These are phyloP conservation scores for Colletotrichum lupini DNA, from an alignment of 2,329 filamentous ascomycete genomes.

Conservation along the genomic window DNA sequence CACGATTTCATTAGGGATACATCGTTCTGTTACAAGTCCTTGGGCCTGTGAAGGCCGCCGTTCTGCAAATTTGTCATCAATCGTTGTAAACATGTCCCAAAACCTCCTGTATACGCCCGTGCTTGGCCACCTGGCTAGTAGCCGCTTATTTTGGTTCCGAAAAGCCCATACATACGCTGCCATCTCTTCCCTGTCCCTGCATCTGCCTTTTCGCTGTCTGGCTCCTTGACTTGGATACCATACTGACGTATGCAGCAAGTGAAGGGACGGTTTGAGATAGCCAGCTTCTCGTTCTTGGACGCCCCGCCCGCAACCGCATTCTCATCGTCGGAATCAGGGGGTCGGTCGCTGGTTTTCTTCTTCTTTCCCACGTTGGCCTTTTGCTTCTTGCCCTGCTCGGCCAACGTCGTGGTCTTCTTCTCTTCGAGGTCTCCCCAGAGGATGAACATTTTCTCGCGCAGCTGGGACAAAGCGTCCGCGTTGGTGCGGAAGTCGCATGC, in stretches of 20 bases:
- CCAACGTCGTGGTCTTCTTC: slow-evolving; percentile 58
- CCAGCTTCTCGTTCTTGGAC: slow-evolving; percentile 4
- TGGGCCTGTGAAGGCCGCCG: background rate
- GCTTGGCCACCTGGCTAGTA: background rate
- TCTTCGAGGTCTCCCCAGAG: slow-evolving; percentile 92
- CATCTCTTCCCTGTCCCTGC: slow-evolving; percentile 62
- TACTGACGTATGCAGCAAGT: slow-evolving; percentile 79
- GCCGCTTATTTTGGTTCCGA: slow-evolving; percentile 68
- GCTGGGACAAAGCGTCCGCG: slow-evolving; percentile 53
- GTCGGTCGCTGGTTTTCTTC: slow-evolving; percentile 38
- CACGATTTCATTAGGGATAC: background rate
- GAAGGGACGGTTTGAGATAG: slow-evolving; percentile 69
- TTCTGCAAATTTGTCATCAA: background rate
- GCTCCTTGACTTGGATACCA: slow-evolving; percentile 62
- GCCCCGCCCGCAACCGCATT: background rate
- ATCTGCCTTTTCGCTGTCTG: slow-evolving; percentile 54
- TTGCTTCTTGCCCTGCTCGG: slow-evolving; percentile 42
- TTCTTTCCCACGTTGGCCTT: slow-evolving; percentile 11
- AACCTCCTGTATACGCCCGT: background rate
- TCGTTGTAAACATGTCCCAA: background rate
- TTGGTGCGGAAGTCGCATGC: slow-evolving; percentile 68
- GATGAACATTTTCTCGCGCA: slow-evolving; percentile 78
- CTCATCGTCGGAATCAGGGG: slow-evolving; percentile 51
- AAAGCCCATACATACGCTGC: slow-evolving; percentile 73
- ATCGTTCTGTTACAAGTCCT: background rate